Evolutionary conservation across 305 asterid species (phyloP).

Genomic region (Solanum hybrid): DNA sequence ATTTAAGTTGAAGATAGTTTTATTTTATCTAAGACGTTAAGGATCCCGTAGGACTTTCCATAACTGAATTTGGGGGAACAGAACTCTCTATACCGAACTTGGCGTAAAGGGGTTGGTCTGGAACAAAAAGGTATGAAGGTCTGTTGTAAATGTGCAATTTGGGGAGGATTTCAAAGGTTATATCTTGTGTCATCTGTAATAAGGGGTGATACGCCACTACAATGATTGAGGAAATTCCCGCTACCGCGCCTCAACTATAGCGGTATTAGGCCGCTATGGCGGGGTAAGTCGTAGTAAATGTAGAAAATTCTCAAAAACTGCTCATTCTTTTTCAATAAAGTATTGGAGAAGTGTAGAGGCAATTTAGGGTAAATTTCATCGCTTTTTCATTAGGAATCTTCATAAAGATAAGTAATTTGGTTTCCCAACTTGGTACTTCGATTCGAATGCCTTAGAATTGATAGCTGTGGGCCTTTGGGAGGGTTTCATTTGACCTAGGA

Average conservation of each 20-base stretch:
- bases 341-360: not conserved
- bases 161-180: not conserved
- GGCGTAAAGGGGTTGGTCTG: not conserved
- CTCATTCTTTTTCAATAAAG: not conserved
- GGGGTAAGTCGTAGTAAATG: not conserved
- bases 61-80: not conserved
- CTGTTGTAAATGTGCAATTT: not conserved
- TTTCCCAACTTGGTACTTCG: not conserved
- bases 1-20: no score
- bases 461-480: not conserved
- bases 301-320: no score
- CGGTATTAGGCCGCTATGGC: not conserved
- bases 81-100: not conserved
- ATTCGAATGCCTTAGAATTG: not conserved
- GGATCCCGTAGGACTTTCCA: not conserved
- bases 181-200: no score
- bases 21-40: not conserved
- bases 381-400: no score
- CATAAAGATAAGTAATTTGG: no score
- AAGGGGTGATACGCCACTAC: not conserved
- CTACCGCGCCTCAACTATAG: not conserved
- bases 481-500: not conserved
- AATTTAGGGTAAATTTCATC: not conserved
- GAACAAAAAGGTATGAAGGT: not conserved
- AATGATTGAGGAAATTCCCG: not conserved